These are phyloP conservation scores for Mortierella sp. DNA, from an alignment of 371 early-diverging fungal species.

Conservation along the genomic window DNA sequence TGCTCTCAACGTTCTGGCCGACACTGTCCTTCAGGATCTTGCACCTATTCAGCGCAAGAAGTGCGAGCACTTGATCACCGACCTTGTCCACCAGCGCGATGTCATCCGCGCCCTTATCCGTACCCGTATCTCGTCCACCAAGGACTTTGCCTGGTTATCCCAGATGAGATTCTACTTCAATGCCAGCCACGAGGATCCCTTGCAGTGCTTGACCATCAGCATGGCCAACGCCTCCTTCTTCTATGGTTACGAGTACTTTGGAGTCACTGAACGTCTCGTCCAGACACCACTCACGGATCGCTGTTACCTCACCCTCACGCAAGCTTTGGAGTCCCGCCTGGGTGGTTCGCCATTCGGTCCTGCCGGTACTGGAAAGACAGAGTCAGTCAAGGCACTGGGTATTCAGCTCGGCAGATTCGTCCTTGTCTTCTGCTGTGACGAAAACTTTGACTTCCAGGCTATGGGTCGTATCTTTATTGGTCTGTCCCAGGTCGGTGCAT, in stretches of 20 bases:
- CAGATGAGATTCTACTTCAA: slow-evolving; percentile 98
- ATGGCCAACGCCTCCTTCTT: slow-evolving; percentile 96
- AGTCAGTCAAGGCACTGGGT: slow-evolving; percentile 98
- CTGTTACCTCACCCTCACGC: slow-evolving; percentile 97
- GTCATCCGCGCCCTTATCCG: slow-evolving; percentile 83
- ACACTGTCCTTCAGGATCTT: slow-evolving; percentile 92
- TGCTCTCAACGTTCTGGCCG: slow-evolving; percentile 90
- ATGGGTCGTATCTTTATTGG: slow-evolving; percentile 99
- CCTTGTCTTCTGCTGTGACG: slow-evolving; percentile 99
- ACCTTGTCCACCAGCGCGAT: slow-evolving; percentile 98
- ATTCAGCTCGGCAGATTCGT: slow-evolving; percentile 96
- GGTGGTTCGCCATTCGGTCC: slow-evolving; percentile 99
- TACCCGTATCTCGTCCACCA: slow-evolving; percentile 68
- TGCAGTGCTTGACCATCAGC: slow-evolving; percentile 80
- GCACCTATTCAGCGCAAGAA: slow-evolving; percentile 89
- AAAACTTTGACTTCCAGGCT: slow-evolving; percentile 99
- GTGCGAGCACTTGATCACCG: slow-evolving; percentile 98
- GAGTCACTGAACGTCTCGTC: slow-evolving; percentile 95
- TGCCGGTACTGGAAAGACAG: slow-evolving; percentile 99
- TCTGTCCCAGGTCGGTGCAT: slow-evolving; percentile 97
- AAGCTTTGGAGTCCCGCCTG: slow-evolving; percentile 92
- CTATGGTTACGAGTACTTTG: slow-evolving; percentile 98
- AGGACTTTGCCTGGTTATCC: slow-evolving; percentile 96
- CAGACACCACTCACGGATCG: slow-evolving; percentile 98
- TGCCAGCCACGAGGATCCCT: slow-evolving; percentile 71